Evolutionary conservation across 805 yeast species (phyloP), one percentile per base, ranked within the genome.

Genomic region (Candida tammaniensis): DNA sequence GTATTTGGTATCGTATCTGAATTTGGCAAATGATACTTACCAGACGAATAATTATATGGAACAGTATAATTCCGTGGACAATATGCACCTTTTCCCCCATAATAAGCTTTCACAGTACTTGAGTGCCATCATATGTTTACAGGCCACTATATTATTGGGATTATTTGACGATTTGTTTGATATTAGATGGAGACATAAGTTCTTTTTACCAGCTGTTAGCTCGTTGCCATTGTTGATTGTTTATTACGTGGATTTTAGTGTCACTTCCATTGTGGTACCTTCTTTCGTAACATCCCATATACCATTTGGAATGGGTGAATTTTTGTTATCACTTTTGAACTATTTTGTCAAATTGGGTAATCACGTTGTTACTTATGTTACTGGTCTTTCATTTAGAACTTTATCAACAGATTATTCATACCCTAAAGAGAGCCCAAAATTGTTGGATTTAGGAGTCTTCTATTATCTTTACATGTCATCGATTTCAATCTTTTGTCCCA

Each of bases 151-250:
- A 11, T 64, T 93, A 27, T 66, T 93, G 27, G 98, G 98, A 0
- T 70, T 93, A 19, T 83, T 94, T 30, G 98, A 93, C 59, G 98
- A 93, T 64, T 69, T 93, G 49, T 93, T 93, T 53, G 99, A 93
- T 59, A 79, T 93, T 43, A 74, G 96, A 48, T 93, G 99, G 99
- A 73, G 99, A 54, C 96, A 93, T 64, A 93, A 93, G 68, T 87
- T 93, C 63, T 87, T 93, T 51, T 55, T 93, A 46, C 99, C 99
- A 0, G 96, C 96, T 0, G 78, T 93, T 35, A 96, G 96, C 0
- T 81, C 96, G 1, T 78, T 93, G 27, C 99, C 99, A 4, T 68
- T 93, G 48, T 69, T 93, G 39, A 76, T 91, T 12, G 96, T 93
- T 2, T 93, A 93, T 60, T 88, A 86, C 48, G 87, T 89, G 38